A percentile compares a stretch with the other conserved stretches of the same genome.
phyloP scores from a whole-genome alignment of 257 asterid genomes.

The Buddleja alternifolia region DNA sequence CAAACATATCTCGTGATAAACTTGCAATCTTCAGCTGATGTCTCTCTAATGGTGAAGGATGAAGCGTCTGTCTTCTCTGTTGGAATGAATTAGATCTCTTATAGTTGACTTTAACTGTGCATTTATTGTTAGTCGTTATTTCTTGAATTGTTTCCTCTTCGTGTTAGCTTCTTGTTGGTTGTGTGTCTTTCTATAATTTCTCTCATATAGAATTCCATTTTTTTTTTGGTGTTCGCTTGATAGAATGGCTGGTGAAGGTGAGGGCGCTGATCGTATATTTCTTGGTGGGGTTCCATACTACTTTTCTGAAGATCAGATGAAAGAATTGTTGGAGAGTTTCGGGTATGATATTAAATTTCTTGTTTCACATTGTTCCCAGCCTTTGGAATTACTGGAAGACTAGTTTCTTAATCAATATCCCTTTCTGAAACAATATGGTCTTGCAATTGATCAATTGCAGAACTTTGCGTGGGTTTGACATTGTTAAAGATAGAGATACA shows the following conservation, averaged over 20 bases:
- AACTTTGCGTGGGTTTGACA: constrained; percentile 60
- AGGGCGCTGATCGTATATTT: constrained; percentile 61
- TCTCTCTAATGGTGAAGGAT: neutral
- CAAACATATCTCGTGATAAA: constrained; percentile 18
- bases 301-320: constrained; percentile 60
- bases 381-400: constrained; percentile 16
- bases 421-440: constrained; percentile 13
- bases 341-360: constrained; percentile 41
- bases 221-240: constrained; percentile 28
- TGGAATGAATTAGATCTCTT: constrained; percentile 1
- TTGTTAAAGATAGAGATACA: constrained; percentile 66
- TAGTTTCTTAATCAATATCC: constrained; percentile 17
- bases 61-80: neutral
- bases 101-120: neutral
- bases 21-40: constrained; percentile 23
- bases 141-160: constrained; percentile 12
- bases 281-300: constrained; percentile 69
- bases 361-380: neutral
- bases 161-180: constrained; percentile 12
- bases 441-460: constrained; percentile 36
- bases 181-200: neutral
- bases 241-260: constrained; percentile 53
- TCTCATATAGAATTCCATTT: constrained; percentile 10
- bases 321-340: constrained; percentile 59
- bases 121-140: neutral